Percentiles rank a stretch among this genome's conserved stretches.
These are phyloP conservation scores for Phytopythium litorale DNA, from an alignment of 352 stramenopile species.

Conservation along the genomic window DNA sequence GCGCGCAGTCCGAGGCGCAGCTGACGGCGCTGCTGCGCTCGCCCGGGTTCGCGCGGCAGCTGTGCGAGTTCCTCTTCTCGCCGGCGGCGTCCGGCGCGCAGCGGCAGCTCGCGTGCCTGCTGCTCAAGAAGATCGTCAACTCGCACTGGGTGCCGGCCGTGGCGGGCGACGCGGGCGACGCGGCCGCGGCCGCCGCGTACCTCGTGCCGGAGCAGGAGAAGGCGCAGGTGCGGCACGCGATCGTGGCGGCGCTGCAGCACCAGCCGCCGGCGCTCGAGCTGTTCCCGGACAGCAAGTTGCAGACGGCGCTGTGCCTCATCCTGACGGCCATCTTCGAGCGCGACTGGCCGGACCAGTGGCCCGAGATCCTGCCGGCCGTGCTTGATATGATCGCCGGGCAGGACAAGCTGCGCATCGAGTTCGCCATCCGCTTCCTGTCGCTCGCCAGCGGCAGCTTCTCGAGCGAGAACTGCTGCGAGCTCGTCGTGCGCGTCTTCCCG, in stretches of 20 bases:
- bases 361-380: constrained; percentile 61
- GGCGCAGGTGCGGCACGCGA: constrained; percentile 47
- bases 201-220: constrained; percentile 67
- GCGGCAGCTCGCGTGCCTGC: constrained; percentile 62
- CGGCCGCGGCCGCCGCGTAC: constrained; percentile 22
- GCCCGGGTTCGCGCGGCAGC: constrained; percentile 65
- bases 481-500: constrained; percentile 70
- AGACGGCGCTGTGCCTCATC: constrained; percentile 74
- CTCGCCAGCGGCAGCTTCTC: constrained; percentile 70
- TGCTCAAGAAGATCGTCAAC: constrained; percentile 76
- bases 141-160: constrained; percentile 46
- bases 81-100: constrained; percentile 25
- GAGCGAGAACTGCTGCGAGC: constrained; percentile 75
- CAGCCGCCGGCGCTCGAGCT: constrained; percentile 28
- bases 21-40: constrained; percentile 53
- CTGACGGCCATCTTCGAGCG: constrained; percentile 80
- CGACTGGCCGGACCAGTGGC: constrained; percentile 83
- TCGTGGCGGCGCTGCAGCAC: constrained; percentile 58
- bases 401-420: constrained; percentile 56
- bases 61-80: constrained; percentile 67
- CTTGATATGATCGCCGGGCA: constrained; percentile 52
- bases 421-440: constrained; percentile 72
- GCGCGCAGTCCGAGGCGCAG: constrained; percentile 57
- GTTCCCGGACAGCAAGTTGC: constrained; percentile 66
- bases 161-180: constrained; percentile 25